Percentiles rank a stretch among this genome's conserved stretches.
Evolutionary conservation across 345 rosid genomes (phyloP).

Genomic region (Carallia brachiata): DNA sequence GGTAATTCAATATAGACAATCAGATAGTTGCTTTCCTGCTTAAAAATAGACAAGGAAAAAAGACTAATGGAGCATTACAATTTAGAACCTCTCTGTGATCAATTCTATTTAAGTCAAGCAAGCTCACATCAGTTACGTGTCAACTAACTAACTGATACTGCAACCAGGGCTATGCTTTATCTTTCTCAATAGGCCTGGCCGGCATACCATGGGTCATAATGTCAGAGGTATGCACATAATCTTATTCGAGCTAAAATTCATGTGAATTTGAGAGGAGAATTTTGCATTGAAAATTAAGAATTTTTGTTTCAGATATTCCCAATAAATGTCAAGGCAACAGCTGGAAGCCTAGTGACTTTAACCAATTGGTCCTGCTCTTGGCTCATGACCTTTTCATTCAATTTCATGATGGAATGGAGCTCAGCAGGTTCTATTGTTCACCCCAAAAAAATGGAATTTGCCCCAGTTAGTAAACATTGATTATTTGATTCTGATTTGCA

Average conservation of each 20-base stretch:
- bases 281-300: background rate
- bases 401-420: constrained; percentile 50
- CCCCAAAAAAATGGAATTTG: no score
- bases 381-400: constrained; percentile 47
- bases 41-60: no score
- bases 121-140: background rate
- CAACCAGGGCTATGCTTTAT: constrained; percentile 34
- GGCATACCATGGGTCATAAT: constrained; percentile 59
- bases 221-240: constrained; percentile 53
- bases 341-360: constrained; percentile 50
- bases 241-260: no score
- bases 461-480: no score
- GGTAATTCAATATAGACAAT: constrained; percentile 20
- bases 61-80: no score
- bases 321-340: constrained; percentile 64
- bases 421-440: constrained; percentile 30
- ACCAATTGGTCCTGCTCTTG: constrained; percentile 52
- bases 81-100: no score
- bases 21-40: background rate
- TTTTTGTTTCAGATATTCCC: constrained; percentile 57
- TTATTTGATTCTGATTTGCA: no score
- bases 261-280: background rate
- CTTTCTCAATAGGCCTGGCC: constrained; percentile 43
- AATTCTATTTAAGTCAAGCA: background rate
- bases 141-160: background rate